Conservation (phyloP, 2,329 filamentous ascomycete genomes). For the Ophiostoma sp. region DNA sequence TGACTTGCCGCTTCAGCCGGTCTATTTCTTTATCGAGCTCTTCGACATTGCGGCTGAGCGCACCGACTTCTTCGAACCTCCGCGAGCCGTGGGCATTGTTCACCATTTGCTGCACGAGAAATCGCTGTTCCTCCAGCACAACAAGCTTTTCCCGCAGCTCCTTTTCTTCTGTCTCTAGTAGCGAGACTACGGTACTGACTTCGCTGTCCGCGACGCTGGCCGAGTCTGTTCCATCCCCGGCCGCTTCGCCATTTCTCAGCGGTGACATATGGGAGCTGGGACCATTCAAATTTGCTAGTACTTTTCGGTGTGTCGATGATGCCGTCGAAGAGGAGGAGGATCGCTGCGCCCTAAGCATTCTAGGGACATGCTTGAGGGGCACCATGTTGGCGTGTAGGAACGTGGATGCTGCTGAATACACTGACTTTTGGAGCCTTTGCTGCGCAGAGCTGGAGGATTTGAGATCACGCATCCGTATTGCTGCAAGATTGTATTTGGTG, state of each 20-base stretch:
- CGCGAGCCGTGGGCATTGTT: constrained; percentile 66
- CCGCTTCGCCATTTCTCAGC: constrained; percentile 45
- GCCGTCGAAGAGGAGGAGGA: constrained; percentile 26
- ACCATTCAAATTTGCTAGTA: constrained; percentile 30
- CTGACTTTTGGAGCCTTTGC: constrained; percentile 67
- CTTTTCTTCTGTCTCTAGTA: constrained; percentile 76
- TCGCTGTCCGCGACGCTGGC: constrained; percentile 46
- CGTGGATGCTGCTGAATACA: constrained; percentile 73
- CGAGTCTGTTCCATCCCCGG: constrained; percentile 41
- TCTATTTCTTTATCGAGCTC: constrained; percentile 77
- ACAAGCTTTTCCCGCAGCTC: constrained; percentile 72
- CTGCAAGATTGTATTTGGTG: constrained; percentile 76
- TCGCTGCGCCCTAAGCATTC: constrained; percentile 50
- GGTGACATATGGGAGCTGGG: constrained; percentile 32
- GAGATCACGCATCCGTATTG: constrained; percentile 73
- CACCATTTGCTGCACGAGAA: constrained; percentile 83
- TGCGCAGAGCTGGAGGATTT: constrained; percentile 68
- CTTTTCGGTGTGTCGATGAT: constrained; percentile 29
- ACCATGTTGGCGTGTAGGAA: constrained; percentile 91
- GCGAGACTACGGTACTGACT: constrained; percentile 48
- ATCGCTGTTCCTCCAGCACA: constrained; percentile 84
- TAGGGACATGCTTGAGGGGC: constrained; percentile 69
- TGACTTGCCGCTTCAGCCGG: constrained; percentile 57
- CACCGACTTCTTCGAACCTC: constrained; percentile 80
- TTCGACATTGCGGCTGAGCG: constrained; percentile 71